These are phyloP conservation scores for Pseudocercospora eumusae DNA, from an alignment of 2,329 filamentous ascomycete genomes.

Conservation along the genomic window DNA sequence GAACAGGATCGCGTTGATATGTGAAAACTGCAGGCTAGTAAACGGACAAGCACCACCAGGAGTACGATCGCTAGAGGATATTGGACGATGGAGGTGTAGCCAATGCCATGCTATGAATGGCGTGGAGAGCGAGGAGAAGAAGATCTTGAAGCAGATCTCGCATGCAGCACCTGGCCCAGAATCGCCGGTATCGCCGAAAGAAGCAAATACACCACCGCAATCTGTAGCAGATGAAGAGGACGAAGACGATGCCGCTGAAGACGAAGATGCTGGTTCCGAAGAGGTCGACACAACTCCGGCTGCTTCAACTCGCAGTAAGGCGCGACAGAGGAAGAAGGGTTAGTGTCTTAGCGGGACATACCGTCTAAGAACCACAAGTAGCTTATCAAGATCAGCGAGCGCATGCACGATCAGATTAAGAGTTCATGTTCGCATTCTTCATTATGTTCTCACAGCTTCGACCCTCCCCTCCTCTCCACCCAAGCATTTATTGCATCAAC, in stretches of 20 bases:
- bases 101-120: constrained; percentile 83
- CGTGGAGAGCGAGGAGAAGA: constrained; percentile 71
- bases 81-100: constrained; percentile 87
- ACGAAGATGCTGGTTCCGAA: constrained; percentile 21
- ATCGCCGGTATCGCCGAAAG: constrained; percentile 7
- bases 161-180: constrained; percentile 14
- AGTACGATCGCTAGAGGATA: constrained; percentile 70
- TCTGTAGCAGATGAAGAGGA: constrained; percentile 18
- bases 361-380: not conserved
- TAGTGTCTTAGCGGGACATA: constrained; percentile 13
- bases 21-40: constrained; percentile 76
- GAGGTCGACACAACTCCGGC: constrained; percentile 36
- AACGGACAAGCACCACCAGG: constrained; percentile 96
- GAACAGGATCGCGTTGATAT: constrained; percentile 88
- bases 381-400: not conserved
- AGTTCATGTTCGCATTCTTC: not conserved
- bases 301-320: constrained; percentile 46
- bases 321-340: constrained; percentile 43
- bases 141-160: constrained; percentile 67
- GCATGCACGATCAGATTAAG: constrained; percentile 1
- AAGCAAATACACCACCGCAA: constrained; percentile 15
- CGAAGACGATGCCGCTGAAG: constrained; percentile 34
- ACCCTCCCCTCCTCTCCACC: constrained; percentile 40
- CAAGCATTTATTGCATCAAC: constrained; percentile 51
- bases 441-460: constrained; percentile 40